These are phyloP conservation scores for Verticillium nubilum DNA, from an alignment of 2,329 filamentous ascomycete species.

Conservation along the genomic window DNA sequence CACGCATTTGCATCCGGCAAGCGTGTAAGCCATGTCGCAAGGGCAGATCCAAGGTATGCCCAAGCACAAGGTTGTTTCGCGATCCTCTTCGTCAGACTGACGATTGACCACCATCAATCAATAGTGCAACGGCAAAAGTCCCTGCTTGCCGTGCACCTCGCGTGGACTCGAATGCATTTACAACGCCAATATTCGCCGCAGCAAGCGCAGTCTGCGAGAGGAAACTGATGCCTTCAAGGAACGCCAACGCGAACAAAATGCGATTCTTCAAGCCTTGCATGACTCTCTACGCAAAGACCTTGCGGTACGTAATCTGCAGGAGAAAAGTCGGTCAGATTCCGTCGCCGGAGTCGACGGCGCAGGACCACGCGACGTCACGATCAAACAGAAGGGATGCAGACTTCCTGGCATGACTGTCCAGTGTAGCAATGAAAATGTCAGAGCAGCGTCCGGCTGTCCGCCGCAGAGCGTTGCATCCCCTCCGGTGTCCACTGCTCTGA, in stretches of 20 bases:
- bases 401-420: neutral
- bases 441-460: neutral
- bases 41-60: neutral
- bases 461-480: neutral
- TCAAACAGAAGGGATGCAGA: neutral
- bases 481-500: neutral
- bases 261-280: neutral
- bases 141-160: conserved; percentile 1
- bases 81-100: no score
- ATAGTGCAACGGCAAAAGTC: conserved; percentile 4
- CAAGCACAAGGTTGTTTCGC: no score
- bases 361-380: neutral
- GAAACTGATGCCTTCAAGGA: neutral
- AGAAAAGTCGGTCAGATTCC: neutral
- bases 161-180: conserved; percentile 2
- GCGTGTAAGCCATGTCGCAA: neutral
- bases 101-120: no score
- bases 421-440: neutral
- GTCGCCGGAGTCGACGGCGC: neutral
- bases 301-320: neutral
- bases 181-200: neutral
- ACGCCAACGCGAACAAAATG: neutral
- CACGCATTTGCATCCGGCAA: neutral
- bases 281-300: neutral
- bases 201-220: conserved; percentile 1